A percentile compares a stretch with the other conserved stretches of the same genome.
Conservation (phyloP, 2,329 filamentous ascomycete genomes). For the Dactylellina parvicollis region DNA sequence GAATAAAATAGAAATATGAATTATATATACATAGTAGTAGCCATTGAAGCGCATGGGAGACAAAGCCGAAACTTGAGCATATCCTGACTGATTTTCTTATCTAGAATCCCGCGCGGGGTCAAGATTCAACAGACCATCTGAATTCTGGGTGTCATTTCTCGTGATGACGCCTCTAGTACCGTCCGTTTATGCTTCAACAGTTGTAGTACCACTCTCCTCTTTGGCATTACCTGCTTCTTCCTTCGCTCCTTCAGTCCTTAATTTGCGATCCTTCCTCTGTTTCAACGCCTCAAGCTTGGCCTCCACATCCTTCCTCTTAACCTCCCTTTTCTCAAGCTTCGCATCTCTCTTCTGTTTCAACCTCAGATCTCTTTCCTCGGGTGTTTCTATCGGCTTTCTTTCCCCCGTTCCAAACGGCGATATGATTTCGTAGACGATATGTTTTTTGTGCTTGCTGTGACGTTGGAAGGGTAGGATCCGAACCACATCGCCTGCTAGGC, state of each 20-base stretch:
- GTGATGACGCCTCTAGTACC: too few species aligned
- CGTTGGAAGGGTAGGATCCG: conserved; percentile 74
- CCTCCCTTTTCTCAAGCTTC: conserved; percentile 66
- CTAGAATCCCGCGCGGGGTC: too few species aligned
- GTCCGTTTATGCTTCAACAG: too few species aligned
- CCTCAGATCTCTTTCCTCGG: conserved; percentile 70
- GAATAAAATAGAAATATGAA: too few species aligned
- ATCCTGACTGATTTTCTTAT: too few species aligned
- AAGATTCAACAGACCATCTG: too few species aligned
- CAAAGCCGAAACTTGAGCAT: too few species aligned
- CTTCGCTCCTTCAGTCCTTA: conserved; percentile 52
- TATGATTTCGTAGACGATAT: conserved; percentile 79
- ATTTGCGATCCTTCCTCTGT: conserved; percentile 57
- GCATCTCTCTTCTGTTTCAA: conserved; percentile 64
- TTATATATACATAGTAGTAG: too few species aligned
- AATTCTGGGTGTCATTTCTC: too few species aligned
- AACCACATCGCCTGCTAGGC: conserved; percentile 78
- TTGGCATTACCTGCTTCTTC: background rate
- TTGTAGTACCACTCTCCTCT: background rate
- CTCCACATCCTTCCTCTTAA: conserved; percentile 46
- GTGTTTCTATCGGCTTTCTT: conserved; percentile 72
- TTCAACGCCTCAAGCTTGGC: conserved; percentile 58
- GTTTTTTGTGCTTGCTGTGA: conserved; percentile 73
- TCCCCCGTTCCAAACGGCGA: conserved; percentile 73
- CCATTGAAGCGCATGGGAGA: too few species aligned